Evolutionary conservation across 2,329 filamentous ascomycete species (phyloP).

Genomic region (Alternaria solani): DNA sequence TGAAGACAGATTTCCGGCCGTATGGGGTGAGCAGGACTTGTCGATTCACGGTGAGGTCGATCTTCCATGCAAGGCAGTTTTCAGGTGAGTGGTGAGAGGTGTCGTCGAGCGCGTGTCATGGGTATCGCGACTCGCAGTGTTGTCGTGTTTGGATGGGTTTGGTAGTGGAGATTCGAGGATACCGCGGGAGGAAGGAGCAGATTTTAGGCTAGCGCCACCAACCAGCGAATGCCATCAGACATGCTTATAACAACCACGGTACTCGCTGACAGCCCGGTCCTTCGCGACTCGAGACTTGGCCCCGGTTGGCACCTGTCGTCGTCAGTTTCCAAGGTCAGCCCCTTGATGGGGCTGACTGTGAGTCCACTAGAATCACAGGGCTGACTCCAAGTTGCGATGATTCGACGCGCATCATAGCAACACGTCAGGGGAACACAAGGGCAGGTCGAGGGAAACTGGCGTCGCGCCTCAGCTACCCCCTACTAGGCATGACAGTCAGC

Average conservation of each 20-base stretch:
- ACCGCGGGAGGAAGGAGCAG: slow-evolving; percentile 30
- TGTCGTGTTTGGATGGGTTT: slow-evolving; percentile 17
- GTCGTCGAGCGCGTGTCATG: slow-evolving; percentile 18
- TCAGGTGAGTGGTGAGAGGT: slow-evolving; percentile 5
- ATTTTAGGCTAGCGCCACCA: slow-evolving; percentile 27
- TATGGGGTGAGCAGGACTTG: slow-evolving; percentile 18
- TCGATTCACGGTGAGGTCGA: slow-evolving; percentile 25
- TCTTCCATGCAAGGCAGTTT: slow-evolving; percentile 44
- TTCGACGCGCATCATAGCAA: slow-evolving; percentile 5
- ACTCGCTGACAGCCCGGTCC: slow-evolving; percentile 19
- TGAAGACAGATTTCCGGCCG: slow-evolving; percentile 26
- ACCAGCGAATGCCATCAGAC: slow-evolving; percentile 12
- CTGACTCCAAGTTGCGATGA: slow-evolving; percentile 2
- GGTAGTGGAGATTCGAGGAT: slow-evolving; percentile 33
- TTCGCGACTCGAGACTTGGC: slow-evolving; percentile 20
- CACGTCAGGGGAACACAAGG: slow-evolving; percentile 20
- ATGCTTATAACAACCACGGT: slow-evolving; percentile 13
- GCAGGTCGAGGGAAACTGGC: slow-evolving; percentile 9
- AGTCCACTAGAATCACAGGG: slow-evolving; percentile 1
- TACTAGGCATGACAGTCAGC: slow-evolving; percentile 30
- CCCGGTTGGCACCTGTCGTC: slow-evolving; percentile 7
- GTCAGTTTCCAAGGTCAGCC: background rate
- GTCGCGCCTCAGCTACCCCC: slow-evolving; percentile 20
- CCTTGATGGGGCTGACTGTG: slow-evolving; percentile 7
- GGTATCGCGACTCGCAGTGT: slow-evolving; percentile 28